Conservation (phyloP, 2,329 filamentous ascomycete species). For the Graphiopsis chlorocephala region DNA sequence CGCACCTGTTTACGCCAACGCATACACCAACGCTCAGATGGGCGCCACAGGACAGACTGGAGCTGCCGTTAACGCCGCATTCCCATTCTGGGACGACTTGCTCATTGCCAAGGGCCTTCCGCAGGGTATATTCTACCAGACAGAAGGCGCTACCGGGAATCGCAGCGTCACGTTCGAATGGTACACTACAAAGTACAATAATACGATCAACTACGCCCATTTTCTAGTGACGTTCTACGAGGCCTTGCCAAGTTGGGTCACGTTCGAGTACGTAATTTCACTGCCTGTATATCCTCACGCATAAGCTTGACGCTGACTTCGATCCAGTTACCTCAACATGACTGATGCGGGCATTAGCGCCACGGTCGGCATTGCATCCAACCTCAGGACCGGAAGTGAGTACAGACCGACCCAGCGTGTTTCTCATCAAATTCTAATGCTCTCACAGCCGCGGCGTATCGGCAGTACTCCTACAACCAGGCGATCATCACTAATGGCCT, state of each 20-base stretch:
- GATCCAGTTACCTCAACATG: not conserved
- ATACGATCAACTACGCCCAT: not conserved
- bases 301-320: not conserved
- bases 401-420: not conserved
- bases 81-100: conserved; percentile 26
- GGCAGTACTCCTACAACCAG: not conserved
- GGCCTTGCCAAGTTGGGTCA: not conserved
- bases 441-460: not conserved
- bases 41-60: not conserved
- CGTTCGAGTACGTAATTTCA: not conserved
- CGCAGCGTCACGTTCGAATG: conserved; percentile 21
- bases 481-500: not conserved
- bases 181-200: conserved; percentile 20
- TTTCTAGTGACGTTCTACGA: not conserved
- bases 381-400: not conserved
- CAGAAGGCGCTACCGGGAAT: conserved; percentile 9
- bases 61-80: conserved; percentile 6
- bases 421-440: too few relatives aligned
- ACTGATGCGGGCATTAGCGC: not conserved
- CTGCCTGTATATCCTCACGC: not conserved
- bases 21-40: not conserved
- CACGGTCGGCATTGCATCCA: not conserved
- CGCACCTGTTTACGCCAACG: not conserved
- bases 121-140: conserved; percentile 25
- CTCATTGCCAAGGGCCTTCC: conserved; percentile 20